phyloP scores from a whole-genome alignment of 345 rosid species.

The Zanthoxylum bungeanum region DNA sequence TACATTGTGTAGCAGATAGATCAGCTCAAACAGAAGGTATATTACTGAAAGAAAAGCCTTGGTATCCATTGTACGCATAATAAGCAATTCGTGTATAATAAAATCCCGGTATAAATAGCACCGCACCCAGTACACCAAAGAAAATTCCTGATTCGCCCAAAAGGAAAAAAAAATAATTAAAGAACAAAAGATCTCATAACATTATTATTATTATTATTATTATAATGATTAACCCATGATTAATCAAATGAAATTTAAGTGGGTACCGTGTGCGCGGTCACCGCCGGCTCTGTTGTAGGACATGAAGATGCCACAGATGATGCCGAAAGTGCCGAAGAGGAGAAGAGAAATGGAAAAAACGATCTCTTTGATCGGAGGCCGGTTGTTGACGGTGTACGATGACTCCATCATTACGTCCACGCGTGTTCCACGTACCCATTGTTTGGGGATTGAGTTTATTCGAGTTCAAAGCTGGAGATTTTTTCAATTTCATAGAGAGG shows the following conservation, averaged over 20 bases:
- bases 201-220: no score
- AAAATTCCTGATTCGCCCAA: slow-evolving; percentile 63
- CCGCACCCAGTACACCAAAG: slow-evolving; percentile 77
- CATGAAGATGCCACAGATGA: slow-evolving; percentile 71
- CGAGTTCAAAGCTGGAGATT: no score
- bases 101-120: slow-evolving; percentile 89
- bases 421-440: slow-evolving; percentile 98
- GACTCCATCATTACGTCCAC: slow-evolving; percentile 83
- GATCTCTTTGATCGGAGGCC: slow-evolving; percentile 95
- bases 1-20: slow-evolving; percentile 18
- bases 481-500: no score
- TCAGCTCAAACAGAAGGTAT: slow-evolving; percentile 50
- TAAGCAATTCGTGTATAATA: slow-evolving; percentile 91
- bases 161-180: background rate
- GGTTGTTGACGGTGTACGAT: slow-evolving; percentile 57
- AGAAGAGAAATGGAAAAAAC: slow-evolving; percentile 83
- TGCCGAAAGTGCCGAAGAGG: slow-evolving; percentile 73
- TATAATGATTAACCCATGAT: background rate
- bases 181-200: background rate
- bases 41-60: slow-evolving; percentile 92
- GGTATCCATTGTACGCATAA: slow-evolving; percentile 94
- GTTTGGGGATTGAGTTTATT: no score
- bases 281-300: slow-evolving; percentile 78
- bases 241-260: background rate
- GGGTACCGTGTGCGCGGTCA: slow-evolving; percentile 76